phyloP scores from a whole-genome alignment of 257 asterid species.

The Jaltomata sinuosa region DNA sequence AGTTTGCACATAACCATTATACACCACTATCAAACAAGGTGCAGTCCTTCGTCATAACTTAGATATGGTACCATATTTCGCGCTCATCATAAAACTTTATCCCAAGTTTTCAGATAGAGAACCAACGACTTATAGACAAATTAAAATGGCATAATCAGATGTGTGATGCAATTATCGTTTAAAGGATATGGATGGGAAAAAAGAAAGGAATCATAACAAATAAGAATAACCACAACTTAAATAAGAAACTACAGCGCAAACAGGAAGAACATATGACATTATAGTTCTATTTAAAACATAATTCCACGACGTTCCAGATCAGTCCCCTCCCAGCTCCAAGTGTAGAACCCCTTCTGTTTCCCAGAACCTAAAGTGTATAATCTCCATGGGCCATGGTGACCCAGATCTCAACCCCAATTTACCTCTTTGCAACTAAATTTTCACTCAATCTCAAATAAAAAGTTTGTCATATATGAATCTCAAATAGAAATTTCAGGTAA shows the following conservation, averaged over 20 bases:
- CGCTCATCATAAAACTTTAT: not conserved
- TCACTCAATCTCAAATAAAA: not conserved
- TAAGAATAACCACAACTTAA: not conserved
- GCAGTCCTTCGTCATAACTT: not conserved
- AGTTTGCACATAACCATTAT: not conserved
- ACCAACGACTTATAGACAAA: not conserved
- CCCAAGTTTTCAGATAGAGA: not conserved
- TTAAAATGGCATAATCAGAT: not conserved
- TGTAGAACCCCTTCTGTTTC: not conserved
- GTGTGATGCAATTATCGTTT: not conserved
- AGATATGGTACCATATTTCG: not conserved
- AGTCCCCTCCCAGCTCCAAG: not conserved
- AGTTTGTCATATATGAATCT: not conserved
- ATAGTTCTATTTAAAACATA: not conserved
- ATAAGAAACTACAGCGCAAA: not conserved
- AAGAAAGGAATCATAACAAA: not conserved
- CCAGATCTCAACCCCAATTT: not conserved
- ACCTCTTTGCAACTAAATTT: not conserved
- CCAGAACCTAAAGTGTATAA: not conserved
- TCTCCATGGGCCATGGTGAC: not conserved
- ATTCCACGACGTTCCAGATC: not conserved
- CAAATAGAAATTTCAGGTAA: not conserved
- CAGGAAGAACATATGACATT: not conserved
- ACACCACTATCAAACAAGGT: not conserved
- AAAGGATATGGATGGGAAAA: not conserved